A percentile compares a stretch with the other conserved stretches of the same genome.
phyloP scores from a whole-genome alignment of 305 asterid genomes.

The Ilex paraguariensis region DNA sequence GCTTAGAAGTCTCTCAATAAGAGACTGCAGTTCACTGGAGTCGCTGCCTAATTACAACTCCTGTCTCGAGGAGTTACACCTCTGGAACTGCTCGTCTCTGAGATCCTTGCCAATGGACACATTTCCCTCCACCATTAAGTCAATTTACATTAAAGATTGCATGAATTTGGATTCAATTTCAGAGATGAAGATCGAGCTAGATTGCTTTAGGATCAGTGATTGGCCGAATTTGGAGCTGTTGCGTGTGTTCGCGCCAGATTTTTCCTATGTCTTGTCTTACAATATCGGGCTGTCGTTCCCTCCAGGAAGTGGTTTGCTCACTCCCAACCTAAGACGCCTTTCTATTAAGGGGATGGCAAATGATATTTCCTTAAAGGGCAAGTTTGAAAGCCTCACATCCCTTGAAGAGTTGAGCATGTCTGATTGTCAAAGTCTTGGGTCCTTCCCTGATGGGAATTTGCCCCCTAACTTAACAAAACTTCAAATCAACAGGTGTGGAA shows the following conservation, averaged over 20 bases:
- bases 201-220: background rate
- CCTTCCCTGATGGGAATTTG: background rate
- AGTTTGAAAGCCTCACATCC: background rate
- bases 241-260: background rate
- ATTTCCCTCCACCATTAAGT: background rate
- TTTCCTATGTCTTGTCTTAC: background rate
- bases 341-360: background rate
- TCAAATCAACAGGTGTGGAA: conserved; percentile 6
- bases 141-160: background rate
- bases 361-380: background rate
- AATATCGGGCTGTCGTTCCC: background rate
- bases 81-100: background rate
- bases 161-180: background rate
- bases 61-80: background rate
- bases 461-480: background rate
- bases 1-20: background rate
- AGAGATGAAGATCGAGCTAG: background rate
- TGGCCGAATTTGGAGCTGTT: background rate
- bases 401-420: background rate
- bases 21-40: background rate
- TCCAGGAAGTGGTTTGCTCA: background rate
- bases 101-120: background rate
- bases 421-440: background rate
- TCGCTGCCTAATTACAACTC: background rate
- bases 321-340: background rate